phyloP scores from a whole-genome alignment of 179 eudicot species.

The Amaranthus tricolor region DNA sequence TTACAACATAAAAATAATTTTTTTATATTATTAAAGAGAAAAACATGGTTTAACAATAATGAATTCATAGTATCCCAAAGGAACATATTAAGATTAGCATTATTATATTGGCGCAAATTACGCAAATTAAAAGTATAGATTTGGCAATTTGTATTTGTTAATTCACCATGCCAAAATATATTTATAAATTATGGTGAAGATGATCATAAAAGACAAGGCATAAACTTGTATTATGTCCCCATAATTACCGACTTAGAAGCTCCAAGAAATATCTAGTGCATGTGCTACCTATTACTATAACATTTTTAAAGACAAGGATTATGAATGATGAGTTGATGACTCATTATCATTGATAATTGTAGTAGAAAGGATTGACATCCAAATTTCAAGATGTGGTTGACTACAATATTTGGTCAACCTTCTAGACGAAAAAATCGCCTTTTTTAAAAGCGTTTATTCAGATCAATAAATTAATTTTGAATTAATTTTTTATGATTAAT shows the following conservation, averaged over 20 bases:
- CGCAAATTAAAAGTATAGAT: slow-evolving; percentile 1
- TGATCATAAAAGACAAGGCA: slow-evolving; percentile 19
- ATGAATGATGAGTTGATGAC: slow-evolving; percentile 17
- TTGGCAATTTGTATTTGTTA: too few species aligned
- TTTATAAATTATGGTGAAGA: not conserved
- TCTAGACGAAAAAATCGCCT: slow-evolving; percentile 1
- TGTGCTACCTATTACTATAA: slow-evolving; percentile 12
- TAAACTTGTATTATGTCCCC: slow-evolving; percentile 8
- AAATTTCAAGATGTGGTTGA: not conserved
- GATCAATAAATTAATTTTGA: too few species aligned
- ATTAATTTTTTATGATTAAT: too few species aligned
- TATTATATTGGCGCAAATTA: slow-evolving; percentile 9
- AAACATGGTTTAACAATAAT: not conserved
- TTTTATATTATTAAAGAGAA: too few species aligned
- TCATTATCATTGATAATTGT: not conserved
- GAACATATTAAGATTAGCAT: not conserved
- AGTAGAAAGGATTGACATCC: not conserved
- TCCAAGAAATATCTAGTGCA: not conserved
- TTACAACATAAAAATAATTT: too few species aligned
- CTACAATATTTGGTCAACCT: not conserved
- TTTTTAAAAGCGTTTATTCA: too few species aligned
- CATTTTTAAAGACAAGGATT: not conserved
- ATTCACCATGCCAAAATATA: not conserved
- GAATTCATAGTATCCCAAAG: not conserved
- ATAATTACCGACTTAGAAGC: slow-evolving; percentile 16